Percentiles rank a stretch among this genome's conserved stretches.
Evolutionary conservation across 106 monocot species (phyloP).

Genomic region (Gastrodia elata): DNA sequence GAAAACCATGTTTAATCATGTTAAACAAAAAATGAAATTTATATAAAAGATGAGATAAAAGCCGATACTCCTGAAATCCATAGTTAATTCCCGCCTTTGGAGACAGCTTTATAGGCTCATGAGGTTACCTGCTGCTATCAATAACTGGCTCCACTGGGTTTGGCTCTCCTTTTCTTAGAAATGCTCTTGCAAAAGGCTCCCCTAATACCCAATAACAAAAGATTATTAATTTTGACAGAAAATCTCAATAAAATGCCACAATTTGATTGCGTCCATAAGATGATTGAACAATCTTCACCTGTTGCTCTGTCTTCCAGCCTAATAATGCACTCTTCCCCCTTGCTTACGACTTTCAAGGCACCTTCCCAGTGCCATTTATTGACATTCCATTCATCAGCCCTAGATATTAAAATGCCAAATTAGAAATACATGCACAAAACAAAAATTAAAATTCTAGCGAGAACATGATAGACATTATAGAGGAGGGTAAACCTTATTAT

Average conservation of each 20-base stretch:
- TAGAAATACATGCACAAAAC: neutral
- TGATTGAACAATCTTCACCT: slow-evolving; percentile 30
- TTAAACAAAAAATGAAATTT: neutral
- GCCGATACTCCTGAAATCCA: neutral
- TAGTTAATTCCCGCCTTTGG: neutral
- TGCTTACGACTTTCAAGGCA: slow-evolving; percentile 79
- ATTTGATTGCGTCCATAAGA: neutral
- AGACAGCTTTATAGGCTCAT: neutral
- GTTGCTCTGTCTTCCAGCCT: slow-evolving; percentile 75
- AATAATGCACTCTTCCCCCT: slow-evolving; percentile 87
- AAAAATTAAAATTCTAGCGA: neutral
- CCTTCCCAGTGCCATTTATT: slow-evolving; percentile 99
- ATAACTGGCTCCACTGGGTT: slow-evolving; percentile 96
- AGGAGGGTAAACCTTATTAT: neutral
- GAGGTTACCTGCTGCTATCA: slow-evolving; percentile 86
- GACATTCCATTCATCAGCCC: slow-evolving; percentile 99
- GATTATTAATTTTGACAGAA: neutral
- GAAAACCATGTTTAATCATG: neutral
- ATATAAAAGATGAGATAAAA: neutral
- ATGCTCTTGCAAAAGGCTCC: slow-evolving; percentile 90
- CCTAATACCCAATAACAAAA: slow-evolving; percentile 37
- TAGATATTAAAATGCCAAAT: slow-evolving; percentile 17
- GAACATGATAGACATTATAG: neutral
- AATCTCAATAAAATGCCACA: neutral
- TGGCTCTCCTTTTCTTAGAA: slow-evolving; percentile 76